A percentile compares a stretch with the other conserved stretches of the same genome.
These are phyloP conservation scores for Isabelozyma pseudorhagii DNA, from an alignment of 805 yeast species.

Conservation along the genomic window DNA sequence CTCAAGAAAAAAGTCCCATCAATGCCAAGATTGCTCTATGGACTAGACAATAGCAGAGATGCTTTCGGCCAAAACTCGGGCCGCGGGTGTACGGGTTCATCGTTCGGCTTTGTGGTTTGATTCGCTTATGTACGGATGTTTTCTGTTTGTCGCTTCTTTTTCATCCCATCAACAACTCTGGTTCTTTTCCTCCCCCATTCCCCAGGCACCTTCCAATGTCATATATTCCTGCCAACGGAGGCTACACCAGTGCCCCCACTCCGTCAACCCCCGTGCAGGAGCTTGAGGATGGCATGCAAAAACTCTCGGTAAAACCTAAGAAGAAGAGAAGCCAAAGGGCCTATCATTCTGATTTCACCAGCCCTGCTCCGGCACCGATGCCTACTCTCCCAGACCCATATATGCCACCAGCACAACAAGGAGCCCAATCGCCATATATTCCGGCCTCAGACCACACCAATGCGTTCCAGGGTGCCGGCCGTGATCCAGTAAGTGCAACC, in stretches of 20 bases:
- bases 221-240: neutral
- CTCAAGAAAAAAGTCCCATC: too few relatives aligned
- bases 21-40: too few relatives aligned
- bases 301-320: constrained; percentile 10
- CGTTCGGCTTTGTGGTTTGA: too few relatives aligned
- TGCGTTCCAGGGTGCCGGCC: neutral
- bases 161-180: neutral
- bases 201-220: constrained; percentile 1
- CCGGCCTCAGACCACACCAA: neutral
- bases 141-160: too few relatives aligned
- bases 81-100: too few relatives aligned
- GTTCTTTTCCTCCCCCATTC: neutral
- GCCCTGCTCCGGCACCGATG: constrained; percentile 1
- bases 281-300: constrained; percentile 4
- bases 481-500: neutral
- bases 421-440: neutral
- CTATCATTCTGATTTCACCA: constrained; percentile 11
- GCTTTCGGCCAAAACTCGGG: too few relatives aligned
- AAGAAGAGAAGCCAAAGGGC: constrained; percentile 31
- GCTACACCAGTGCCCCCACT: neutral
- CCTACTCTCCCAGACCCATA: neutral
- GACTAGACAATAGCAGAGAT: too few relatives aligned
- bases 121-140: too few relatives aligned
- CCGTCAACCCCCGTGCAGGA: constrained; percentile 3
- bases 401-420: neutral